Base-by-base conservation (phyloP, 495 filamentous ascomycete species). In the Gamarada debralockiae region DNA sequence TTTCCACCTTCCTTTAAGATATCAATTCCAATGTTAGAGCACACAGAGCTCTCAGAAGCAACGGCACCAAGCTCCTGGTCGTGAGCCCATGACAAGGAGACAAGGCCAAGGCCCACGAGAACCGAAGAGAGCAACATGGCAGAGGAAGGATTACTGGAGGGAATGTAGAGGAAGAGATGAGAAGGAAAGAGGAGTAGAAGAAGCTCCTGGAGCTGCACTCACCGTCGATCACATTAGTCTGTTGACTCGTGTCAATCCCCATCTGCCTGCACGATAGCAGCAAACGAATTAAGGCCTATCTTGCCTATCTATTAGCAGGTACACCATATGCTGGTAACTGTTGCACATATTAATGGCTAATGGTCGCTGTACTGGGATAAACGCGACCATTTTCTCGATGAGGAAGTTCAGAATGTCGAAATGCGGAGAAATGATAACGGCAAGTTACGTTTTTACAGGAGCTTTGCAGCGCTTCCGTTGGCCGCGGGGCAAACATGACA, bases 1-100 rank as follows among this genome's bases (percentile, higher is more conserved):
- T 63, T 66, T 17, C 60, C 64, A 0, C 87, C 86, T 47, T 70
- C 61, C 40, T 82, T 73, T 46, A 95, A 65, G 36, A 89, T 75
- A 18, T 90, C 77, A 10, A 81, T 81, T 18, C 91, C 91, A 62
- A 93, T 82, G 15, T 80, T 64, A 52, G 85, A 90, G 62, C 91
- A 96, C 53, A 87, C 75, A 0, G 76, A 68, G 55, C 77, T 90
- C 62, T 95, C 89, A 25, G 81, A 85, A 3, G 90, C 88, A 15
- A 92, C 85, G 38, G 87, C 90, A 1, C 91, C 90, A 10, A 53
- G 37, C 43, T 46, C 34, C 23, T 56, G 44, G 22, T 46, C 17
- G 14, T 48, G 40, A 13, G 55, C 55, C 25, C 21, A 48, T 17
- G 48, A 39, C 3, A 8, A 22, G 41, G 10, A 14, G 15, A 48